Evolutionary conservation across 352 stramenopile genomes (phyloP).

Genomic region (Lagenidium giganteum): DNA sequence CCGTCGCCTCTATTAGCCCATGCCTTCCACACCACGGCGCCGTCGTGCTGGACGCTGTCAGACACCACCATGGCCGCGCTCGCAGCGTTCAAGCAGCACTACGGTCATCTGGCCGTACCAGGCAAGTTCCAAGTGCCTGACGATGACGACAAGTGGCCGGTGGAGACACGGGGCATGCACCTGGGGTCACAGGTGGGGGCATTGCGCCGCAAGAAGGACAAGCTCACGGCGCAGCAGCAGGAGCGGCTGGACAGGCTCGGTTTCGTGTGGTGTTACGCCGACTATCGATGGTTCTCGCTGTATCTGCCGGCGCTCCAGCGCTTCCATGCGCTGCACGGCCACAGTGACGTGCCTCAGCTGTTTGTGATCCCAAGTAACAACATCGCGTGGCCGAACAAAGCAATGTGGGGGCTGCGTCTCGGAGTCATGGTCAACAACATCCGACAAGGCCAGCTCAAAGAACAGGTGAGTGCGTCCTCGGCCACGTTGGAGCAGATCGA

Average conservation of each 20-base stretch:
- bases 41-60: too few relatives aligned
- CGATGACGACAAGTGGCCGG: constrained; percentile 13
- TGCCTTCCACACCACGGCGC: too few relatives aligned
- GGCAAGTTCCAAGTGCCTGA: constrained; percentile 52
- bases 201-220: too few relatives aligned
- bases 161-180: constrained; percentile 7
- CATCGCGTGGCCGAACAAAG: too few relatives aligned
- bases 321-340: constrained; percentile 6
- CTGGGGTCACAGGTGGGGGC: too few relatives aligned
- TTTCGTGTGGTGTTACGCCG: constrained; percentile 71
- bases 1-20: too few relatives aligned
- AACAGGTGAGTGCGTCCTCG: too few relatives aligned
- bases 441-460: constrained; percentile 2
- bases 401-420: too few relatives aligned
- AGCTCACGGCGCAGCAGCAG: too few relatives aligned
- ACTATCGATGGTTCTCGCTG: constrained; percentile 37
- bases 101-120: constrained; percentile 55
- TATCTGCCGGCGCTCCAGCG: neutral
- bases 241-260: constrained; percentile 55
- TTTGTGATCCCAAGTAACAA: constrained; percentile 5
- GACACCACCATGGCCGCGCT: too few relatives aligned
- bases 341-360: constrained; percentile 1
- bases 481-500: constrained; percentile 31
- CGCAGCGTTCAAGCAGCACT: constrained; percentile 53
- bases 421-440: constrained; percentile 7